phyloP scores from a whole-genome alignment of 2,329 filamentous ascomycete genomes.

The Byssothecium circinans region DNA sequence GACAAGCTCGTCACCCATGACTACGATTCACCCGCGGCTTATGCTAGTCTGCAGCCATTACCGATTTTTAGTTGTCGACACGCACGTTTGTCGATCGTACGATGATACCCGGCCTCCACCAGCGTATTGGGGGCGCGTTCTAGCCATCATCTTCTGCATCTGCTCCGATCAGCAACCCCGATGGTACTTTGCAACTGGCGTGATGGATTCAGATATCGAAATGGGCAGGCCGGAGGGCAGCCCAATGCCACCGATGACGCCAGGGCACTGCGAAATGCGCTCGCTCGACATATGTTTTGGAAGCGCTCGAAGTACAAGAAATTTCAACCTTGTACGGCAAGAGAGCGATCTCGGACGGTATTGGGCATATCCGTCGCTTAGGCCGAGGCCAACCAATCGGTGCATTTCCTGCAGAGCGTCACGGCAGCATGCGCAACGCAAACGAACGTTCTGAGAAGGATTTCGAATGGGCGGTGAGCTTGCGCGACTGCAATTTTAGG shows the following conservation, averaged over 20 bases:
- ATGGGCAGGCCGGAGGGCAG: slow-evolving; percentile 1
- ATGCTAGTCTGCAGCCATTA: no score
- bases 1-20: not conserved
- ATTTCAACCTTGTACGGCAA: not conserved
- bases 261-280: not conserved
- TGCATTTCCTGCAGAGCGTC: slow-evolving; percentile 16
- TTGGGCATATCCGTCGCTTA: no score
- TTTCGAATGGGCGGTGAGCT: slow-evolving; percentile 28
- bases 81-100: not conserved
- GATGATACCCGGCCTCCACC: not conserved
- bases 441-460: slow-evolving; percentile 14
- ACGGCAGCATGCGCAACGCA: slow-evolving; percentile 21
- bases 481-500: not conserved
- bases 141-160: not conserved
- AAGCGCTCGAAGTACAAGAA: not conserved
- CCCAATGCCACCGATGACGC: slow-evolving; percentile 4
- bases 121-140: slow-evolving; percentile 9
- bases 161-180: slow-evolving; percentile 2
- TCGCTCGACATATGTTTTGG: not conserved
- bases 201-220: slow-evolving; percentile 11
- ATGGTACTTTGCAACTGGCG: slow-evolving; percentile 25
- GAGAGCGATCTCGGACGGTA: no score
- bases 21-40: slow-evolving; percentile 7
- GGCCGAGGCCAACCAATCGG: slow-evolving; percentile 31
- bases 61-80: slow-evolving; percentile 1